Base-by-base conservation (phyloP, 495 filamentous ascomycete species). In the Cudoniella acicularis region DNA sequence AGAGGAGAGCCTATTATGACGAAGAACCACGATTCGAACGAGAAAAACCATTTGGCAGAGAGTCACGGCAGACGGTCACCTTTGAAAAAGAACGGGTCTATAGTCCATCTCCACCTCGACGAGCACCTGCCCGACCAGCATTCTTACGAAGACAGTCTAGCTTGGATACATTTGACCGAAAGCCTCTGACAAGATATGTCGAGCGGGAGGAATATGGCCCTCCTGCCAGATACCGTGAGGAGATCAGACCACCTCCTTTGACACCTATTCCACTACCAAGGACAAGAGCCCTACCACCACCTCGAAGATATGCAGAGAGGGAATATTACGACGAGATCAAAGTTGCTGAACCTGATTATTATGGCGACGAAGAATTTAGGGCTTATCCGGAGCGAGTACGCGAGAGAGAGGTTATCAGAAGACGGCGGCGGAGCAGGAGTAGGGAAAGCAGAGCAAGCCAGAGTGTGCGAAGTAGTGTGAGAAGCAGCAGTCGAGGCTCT, bases 131-230 rank as follows among this genome's bases (percentile, higher is more conserved):
- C 30, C 74, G 78, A 27, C 87, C 87, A n/a, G 79, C 75, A 16
- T 73, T 87, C 27, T 62, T 87, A 57, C 78, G 87, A 56, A 77
- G 87, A 10, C 86, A 87, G 64, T 87, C 84, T 17, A 87, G 83
- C 51, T 72, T 88, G 25, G 87, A 89, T 69, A 88, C 87, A 0
- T 90, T 87, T 64, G 87, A 90, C 72, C 82, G 87, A 25, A 78
- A 82, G 57, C 83, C 86, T 20, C 77, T 85, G 74, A 57, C 64
- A 2, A 58, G 63, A 61, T 66, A 50, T 60, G 62, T 72, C 25
- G 76, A 80, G 47, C 69, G 71, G 18, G 78, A 83, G 2, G 75
- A 84, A 40, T 75, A 75, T 57, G 72, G 65, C 6, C 74, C 76
- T 3, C 73, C 74, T 3, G 65, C 69, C 8, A 69, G 67, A 48